Evolutionary conservation across 768 basidiomycete genomes (phyloP), one percentile per base, ranked within the genome.

Genomic region (Gautieria morchelliformis): DNA sequence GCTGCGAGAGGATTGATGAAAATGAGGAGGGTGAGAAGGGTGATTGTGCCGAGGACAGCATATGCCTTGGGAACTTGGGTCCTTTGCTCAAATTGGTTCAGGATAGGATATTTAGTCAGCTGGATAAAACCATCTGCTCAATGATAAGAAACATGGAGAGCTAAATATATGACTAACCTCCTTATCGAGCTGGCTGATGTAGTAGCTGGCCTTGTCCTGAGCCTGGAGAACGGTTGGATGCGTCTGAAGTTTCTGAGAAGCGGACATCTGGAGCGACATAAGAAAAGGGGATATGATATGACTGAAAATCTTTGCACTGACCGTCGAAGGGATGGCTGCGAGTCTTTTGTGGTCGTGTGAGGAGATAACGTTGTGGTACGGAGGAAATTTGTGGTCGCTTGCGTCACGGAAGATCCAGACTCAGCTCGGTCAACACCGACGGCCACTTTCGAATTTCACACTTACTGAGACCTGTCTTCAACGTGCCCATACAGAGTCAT

Each of bases 11-110:
- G 80, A 76, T 94, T 95, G 82, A 94, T 74, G 66, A 84, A 78
- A 76, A 93, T 87, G 66, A 91, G 80, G 67, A 86, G 67, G 52
- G 81, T 74, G 69, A 88, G 77, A 64, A 94, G 72, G 57, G 77
- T 60, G 56, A 84, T 72, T 61, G 79, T 77, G 56, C 88, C 89
- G 63, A 97, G 71, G 62, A 90, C 89, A 61, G 85, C 78, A 71
- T 93, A 93, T 10, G 89, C 80, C 79, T 98, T 99, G 63, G 95
- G 95, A 42, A 98, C 75, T 66, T 90, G 87, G 4, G 93, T 95
- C 72, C 86, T 85, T 67, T 87, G 80, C 76, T 99, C 94, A 65
- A 97, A 68, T 64, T 79, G 78, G 76, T 79, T 84, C 66, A 97
- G 77, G 56, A 87, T 78, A 20, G 92, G 87, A 72, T 93, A 97